Conservation (phyloP, 768 basidiomycete species). For the Heimioporus sp. region DNA sequence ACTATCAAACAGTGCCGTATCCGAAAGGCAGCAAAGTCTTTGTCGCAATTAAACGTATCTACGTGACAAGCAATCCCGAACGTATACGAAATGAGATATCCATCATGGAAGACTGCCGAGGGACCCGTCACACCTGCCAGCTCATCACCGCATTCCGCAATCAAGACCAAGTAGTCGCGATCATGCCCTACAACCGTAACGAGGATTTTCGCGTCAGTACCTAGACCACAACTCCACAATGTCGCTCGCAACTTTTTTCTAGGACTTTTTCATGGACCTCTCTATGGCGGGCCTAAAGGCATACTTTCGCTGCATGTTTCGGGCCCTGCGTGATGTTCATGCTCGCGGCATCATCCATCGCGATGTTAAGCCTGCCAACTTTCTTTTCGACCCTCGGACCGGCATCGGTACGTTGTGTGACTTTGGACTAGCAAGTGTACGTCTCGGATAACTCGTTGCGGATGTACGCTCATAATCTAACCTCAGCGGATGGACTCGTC, state of each 20-base stretch:
- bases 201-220: slow-evolving; percentile 89
- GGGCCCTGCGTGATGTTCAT: slow-evolving; percentile 87
- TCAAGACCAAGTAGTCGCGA: slow-evolving; percentile 87
- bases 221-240: background rate
- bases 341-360: slow-evolving; percentile 87
- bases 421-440: slow-evolving; percentile 92
- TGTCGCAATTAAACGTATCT: slow-evolving; percentile 95
- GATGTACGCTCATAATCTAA: slow-evolving; percentile 4
- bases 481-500: slow-evolving; percentile 54
- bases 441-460: slow-evolving; percentile 23
- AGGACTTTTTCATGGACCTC: slow-evolving; percentile 79
- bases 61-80: slow-evolving; percentile 92
- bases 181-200: slow-evolving; percentile 92
- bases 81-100: slow-evolving; percentile 90
- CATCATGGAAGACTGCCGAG: slow-evolving; percentile 83
- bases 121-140: slow-evolving; percentile 86
- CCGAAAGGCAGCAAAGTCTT: slow-evolving; percentile 55
- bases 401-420: slow-evolving; percentile 88
- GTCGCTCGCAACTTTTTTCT: slow-evolving; percentile 7
- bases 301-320: slow-evolving; percentile 90
- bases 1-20: slow-evolving; percentile 53
- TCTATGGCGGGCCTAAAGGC: slow-evolving; percentile 75
- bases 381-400: slow-evolving; percentile 84
- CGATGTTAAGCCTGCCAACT: slow-evolving; percentile 98
- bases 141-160: slow-evolving; percentile 92